Conservation (phyloP, 805 yeast species). For the Wickerhamiella sergipiensis region DNA sequence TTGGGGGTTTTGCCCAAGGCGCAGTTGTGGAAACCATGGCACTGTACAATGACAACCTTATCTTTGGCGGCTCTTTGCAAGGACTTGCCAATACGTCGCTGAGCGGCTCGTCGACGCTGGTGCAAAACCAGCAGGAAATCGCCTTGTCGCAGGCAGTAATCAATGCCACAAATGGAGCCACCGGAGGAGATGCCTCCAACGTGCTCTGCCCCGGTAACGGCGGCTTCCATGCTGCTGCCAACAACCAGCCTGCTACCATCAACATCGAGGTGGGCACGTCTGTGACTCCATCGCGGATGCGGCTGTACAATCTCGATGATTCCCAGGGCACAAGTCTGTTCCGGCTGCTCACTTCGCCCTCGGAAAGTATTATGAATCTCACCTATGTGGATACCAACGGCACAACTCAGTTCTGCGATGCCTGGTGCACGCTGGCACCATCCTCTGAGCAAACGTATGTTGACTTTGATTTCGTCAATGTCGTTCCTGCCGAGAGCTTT, state of each 20-base stretch:
- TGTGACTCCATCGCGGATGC: slow-evolving; percentile 52
- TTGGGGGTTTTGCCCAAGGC: slow-evolving; percentile 59
- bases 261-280: slow-evolving; percentile 12
- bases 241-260: slow-evolving; percentile 10
- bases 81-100: slow-evolving; percentile 36
- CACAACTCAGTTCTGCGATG: slow-evolving; percentile 55
- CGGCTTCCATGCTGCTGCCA: slow-evolving; percentile 13
- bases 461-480: slow-evolving; percentile 71
- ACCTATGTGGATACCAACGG: slow-evolving; percentile 61
- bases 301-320: slow-evolving; percentile 52
- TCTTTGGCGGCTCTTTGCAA: slow-evolving; percentile 70
- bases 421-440: slow-evolving; percentile 66
- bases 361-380: slow-evolving; percentile 82
- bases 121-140: slow-evolving; percentile 27
- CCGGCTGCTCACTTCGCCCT: slow-evolving; percentile 62
- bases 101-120: neutral
- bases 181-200: slow-evolving; percentile 10
- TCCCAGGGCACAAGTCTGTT: slow-evolving; percentile 42
- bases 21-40: slow-evolving; percentile 51
- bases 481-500: slow-evolving; percentile 44
- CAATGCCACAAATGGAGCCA: slow-evolving; percentile 2
- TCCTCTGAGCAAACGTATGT: slow-evolving; percentile 36
- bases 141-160: slow-evolving; percentile 17
- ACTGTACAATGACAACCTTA: slow-evolving; percentile 32
- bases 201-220: slow-evolving; percentile 44